Evolutionary conservation across 2,329 filamentous ascomycete genomes (phyloP).

Genomic region (Knoxdaviesia capensis): DNA sequence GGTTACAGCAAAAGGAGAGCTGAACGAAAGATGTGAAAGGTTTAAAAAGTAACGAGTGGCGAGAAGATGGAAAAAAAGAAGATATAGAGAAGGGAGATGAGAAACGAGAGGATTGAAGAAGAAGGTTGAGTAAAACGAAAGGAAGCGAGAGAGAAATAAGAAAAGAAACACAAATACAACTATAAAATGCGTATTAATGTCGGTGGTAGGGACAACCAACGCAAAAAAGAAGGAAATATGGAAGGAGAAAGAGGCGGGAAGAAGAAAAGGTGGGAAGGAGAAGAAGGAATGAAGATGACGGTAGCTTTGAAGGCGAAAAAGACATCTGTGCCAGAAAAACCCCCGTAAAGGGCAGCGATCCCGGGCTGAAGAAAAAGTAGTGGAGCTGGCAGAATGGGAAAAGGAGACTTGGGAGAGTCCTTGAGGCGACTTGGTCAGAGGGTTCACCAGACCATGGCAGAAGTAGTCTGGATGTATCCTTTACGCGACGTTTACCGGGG

Average conservation of each 20-base stretch:
- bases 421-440: no score
- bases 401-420: no score
- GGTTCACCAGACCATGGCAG: no score
- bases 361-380: no score
- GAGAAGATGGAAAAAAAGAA: background rate
- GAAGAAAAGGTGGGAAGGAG: background rate
- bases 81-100: conserved; percentile 1
- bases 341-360: no score
- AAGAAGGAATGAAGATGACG: background rate
- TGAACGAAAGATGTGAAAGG: background rate
- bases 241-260: background rate
- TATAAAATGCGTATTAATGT: background rate
- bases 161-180: conserved; percentile 2
- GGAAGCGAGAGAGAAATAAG: conserved; percentile 1
- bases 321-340: no score
- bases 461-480: no score
- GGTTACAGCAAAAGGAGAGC: background rate
- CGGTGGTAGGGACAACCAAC: background rate
- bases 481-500: no score
- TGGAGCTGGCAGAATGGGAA: no score
- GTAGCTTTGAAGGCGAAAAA: no score
- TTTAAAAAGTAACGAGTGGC: background rate
- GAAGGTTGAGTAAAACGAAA: background rate
- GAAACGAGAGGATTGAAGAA: conserved; percentile 3
- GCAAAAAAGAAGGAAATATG: background rate